Evolutionary conservation across 2,329 filamentous ascomycete species (phyloP), one percentile per base, ranked within the genome.

Genomic region (Tolypocladium cylindrosporum): DNA sequence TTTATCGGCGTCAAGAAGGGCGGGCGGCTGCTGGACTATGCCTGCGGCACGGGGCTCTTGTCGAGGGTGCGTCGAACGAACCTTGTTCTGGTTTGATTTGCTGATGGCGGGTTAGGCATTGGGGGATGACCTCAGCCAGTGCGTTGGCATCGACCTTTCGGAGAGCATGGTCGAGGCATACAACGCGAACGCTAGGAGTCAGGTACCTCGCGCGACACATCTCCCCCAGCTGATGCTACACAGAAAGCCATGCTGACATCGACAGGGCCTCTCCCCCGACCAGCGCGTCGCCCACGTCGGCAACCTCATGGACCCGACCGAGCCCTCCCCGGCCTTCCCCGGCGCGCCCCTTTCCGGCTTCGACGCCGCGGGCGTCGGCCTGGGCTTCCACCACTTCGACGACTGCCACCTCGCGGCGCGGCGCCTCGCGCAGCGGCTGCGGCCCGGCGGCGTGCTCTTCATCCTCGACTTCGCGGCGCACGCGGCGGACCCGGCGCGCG

Each of bases 11-110:
- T 83, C 39, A 64, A 64, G 48, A 56, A 74, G 64, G 65, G 66
- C 64, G 58, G 75, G 84, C 79, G 79, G 52, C 71, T 90, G 24
- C 75, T 91, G 2, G 89, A 92, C 68, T 92, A 91, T 70, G 89
- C 89, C 19, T 91, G 88, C 67, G 89, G 89, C 10, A 86, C 86
- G 7, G 87, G 87, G 2, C 71, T 83, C 57, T 76, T 89, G 61
- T 87, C 86, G 14, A 78, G 80, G 69, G 86, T 88, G 67, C 63
- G 78, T 72, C 11, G 1, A 19, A 9, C 10, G 2, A 19, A 37
- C 2, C 5, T 2, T 21, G 5, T 16, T 10, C 16, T 4, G 8
- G 11, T 2, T 16, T 1, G 39, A 6, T 3, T 36, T 36, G 34
- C 21, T 27, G 60, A 54, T 42, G 36, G 39, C 48, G 40, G 50